phyloP scores from a whole-genome alignment of 2,329 filamentous ascomycete genomes.

The Aspergillus texensis region DNA sequence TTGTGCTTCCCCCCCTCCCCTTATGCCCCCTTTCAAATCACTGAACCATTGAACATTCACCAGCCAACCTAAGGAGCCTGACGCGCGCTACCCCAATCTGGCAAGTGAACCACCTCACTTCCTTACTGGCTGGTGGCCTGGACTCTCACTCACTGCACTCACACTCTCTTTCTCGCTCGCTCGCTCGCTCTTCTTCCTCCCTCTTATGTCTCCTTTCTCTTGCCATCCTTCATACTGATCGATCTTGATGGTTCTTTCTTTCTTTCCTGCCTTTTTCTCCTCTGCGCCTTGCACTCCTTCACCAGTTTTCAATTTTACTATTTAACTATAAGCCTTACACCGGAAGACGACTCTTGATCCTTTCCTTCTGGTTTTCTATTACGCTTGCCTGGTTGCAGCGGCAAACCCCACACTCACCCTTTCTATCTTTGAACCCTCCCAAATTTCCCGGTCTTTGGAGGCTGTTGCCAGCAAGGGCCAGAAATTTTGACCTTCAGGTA shows the following conservation, averaged over 20 bases:
- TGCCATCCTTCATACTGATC: neutral
- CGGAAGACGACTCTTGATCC: neutral
- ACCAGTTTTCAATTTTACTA: neutral
- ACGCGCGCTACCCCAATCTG: conserved; percentile 11
- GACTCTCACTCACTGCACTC: conserved; percentile 1
- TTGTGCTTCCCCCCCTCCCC: neutral
- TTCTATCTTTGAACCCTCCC: conserved; percentile 13
- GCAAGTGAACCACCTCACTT: conserved; percentile 5
- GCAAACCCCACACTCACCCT: conserved; percentile 27
- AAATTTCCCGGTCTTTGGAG: conserved; percentile 6
- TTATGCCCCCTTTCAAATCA: conserved; percentile 6
- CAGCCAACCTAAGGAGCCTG: conserved; percentile 2
- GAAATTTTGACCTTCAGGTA: conserved; percentile 4
- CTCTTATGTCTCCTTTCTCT: conserved; percentile 6
- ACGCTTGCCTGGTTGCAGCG: conserved; percentile 38
- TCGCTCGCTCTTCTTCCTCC: conserved; percentile 2
- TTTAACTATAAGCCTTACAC: neutral
- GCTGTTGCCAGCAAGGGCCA: conserved; percentile 14
- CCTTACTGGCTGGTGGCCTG: conserved; percentile 11
- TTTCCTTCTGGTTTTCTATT: conserved; percentile 14
- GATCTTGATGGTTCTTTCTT: conserved; percentile 1
- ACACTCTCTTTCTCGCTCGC: neutral
- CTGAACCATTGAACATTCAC: conserved; percentile 7
- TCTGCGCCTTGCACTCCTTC: neutral
- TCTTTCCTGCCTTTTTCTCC: neutral